Conservation (phyloP, 2,329 filamentous ascomycete species). For the Diplodia intermedia region DNA sequence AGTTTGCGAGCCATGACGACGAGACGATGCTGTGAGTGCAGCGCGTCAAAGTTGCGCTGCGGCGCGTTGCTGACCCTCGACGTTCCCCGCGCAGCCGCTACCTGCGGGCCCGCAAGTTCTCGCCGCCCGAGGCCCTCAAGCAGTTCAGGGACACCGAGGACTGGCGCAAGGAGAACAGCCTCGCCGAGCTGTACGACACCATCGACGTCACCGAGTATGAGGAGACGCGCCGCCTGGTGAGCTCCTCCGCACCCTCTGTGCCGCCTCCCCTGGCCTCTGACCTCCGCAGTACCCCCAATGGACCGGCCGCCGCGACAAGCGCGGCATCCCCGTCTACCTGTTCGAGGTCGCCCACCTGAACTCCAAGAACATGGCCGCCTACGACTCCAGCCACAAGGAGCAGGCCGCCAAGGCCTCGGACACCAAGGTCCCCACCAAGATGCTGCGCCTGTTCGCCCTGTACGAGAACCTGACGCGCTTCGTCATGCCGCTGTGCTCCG, state of each 20-base stretch:
- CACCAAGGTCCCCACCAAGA: constrained; percentile 72
- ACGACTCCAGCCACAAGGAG: constrained; percentile 69
- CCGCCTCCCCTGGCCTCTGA: constrained; percentile 4
- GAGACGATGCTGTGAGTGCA: constrained; percentile 69
- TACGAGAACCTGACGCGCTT: constrained; percentile 94
- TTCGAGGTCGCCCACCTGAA: constrained; percentile 87
- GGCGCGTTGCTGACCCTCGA: neutral
- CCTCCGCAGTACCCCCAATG: constrained; percentile 82
- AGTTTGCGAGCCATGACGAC: constrained; percentile 71
- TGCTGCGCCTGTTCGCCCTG: constrained; percentile 86
- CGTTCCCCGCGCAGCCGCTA: constrained; percentile 67
- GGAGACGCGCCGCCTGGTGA: constrained; percentile 75
- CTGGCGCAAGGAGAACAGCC: constrained; percentile 80
- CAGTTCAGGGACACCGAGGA: constrained; percentile 90
- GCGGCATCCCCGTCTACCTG: constrained; percentile 90
- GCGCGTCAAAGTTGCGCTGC: constrained; percentile 1
- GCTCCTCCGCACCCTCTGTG: constrained; percentile 34
- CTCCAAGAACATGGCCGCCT: constrained; percentile 78
- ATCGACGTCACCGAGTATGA: constrained; percentile 88
- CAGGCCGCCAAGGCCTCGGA: constrained; percentile 64
- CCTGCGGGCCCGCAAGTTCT: constrained; percentile 82
- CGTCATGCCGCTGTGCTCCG: constrained; percentile 81
- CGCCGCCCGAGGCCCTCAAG: constrained; percentile 74
- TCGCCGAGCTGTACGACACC: constrained; percentile 81
- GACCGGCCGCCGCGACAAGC: constrained; percentile 87